Evolutionary conservation across 768 basidiomycete species (phyloP).

Genomic region (Psilocybe cubensis): DNA sequence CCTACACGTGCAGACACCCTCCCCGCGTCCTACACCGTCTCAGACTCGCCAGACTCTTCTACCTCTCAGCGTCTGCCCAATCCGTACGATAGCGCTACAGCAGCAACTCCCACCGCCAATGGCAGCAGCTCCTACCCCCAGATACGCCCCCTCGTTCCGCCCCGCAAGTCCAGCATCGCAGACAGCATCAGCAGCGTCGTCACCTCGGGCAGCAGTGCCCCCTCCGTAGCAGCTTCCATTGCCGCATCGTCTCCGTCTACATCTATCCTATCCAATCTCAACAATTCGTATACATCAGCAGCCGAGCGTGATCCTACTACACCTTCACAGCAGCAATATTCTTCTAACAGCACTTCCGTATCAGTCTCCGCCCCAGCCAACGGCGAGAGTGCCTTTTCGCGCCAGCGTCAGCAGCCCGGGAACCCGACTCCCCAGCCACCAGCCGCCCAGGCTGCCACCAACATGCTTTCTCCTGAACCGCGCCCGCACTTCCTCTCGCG

Average conservation of each 20-base stretch:
- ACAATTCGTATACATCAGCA: conserved; percentile 17
- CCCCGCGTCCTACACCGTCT: conserved; percentile 31
- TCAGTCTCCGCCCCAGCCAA: conserved; percentile 19
- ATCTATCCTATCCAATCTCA: conserved; percentile 11
- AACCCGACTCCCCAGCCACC: conserved; percentile 9
- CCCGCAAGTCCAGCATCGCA: conserved; percentile 41
- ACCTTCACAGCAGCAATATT: conserved; percentile 15
- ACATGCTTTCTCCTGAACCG: conserved; percentile 25
- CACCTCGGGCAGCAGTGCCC: conserved; percentile 25
- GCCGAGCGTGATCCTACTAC: conserved; percentile 15
- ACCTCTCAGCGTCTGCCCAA: conserved; percentile 23
- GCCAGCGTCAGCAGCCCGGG: conserved; percentile 5
- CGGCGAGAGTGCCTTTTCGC: neutral
- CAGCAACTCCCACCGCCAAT: conserved; percentile 19
- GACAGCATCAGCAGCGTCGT: conserved; percentile 37
- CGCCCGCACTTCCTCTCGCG: conserved; percentile 47
- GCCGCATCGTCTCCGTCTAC: conserved; percentile 14
- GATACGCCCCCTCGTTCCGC: conserved; percentile 22
- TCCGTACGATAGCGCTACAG: conserved; percentile 15
- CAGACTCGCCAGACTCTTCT: conserved; percentile 34
- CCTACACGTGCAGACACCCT: conserved; percentile 40
- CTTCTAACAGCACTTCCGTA: conserved; percentile 11
- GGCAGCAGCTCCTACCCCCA: conserved; percentile 20
- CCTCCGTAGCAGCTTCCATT: conserved; percentile 15
- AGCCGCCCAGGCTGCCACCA: conserved; percentile 26